phyloP scores from a whole-genome alignment of 2,329 filamentous ascomycete genomes.

The Aureobasidium lini region DNA sequence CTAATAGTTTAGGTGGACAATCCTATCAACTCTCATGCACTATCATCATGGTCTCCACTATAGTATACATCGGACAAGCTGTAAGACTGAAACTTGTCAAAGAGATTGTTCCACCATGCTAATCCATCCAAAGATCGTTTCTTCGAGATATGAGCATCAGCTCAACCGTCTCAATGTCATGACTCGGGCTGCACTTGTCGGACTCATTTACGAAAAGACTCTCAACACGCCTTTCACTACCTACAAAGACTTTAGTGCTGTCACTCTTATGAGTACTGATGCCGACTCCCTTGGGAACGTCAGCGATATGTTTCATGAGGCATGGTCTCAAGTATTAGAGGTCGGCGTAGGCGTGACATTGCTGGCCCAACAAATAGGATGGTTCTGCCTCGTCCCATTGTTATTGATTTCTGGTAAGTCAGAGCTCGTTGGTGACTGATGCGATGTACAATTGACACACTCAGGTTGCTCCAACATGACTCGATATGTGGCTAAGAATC shows the following conservation, averaged over 20 bases:
- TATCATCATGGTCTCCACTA: neutral
- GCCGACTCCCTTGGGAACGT: conserved; percentile 4
- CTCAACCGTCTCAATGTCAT: neutral
- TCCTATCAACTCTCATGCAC: neutral
- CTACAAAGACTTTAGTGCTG: neutral
- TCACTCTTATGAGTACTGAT: conserved; percentile 10
- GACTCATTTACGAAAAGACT: neutral
- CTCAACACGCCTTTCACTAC: neutral
- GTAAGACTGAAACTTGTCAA: neutral
- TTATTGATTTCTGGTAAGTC: conserved; percentile 9
- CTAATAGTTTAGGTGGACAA: neutral
- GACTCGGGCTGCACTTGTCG: neutral
- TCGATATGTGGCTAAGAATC: conserved; percentile 10
- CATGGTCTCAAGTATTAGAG: conserved; percentile 13
- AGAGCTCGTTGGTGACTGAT: neutral
- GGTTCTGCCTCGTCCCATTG: conserved; percentile 12
- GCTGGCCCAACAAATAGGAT: conserved; percentile 12
- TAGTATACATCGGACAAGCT: conserved; percentile 1
- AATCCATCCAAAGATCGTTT: neutral
- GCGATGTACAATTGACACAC: neutral
- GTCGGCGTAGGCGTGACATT: conserved; percentile 8
- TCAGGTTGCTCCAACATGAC: conserved; percentile 13
- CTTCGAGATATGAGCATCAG: neutral
- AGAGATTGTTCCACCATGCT: neutral
- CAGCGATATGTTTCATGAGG: conserved; percentile 14